Percentiles rank a stretch among this genome's conserved stretches.
Conservation (phyloP, 148 eudicot genomes). For the Polygonum maritimum region DNA sequence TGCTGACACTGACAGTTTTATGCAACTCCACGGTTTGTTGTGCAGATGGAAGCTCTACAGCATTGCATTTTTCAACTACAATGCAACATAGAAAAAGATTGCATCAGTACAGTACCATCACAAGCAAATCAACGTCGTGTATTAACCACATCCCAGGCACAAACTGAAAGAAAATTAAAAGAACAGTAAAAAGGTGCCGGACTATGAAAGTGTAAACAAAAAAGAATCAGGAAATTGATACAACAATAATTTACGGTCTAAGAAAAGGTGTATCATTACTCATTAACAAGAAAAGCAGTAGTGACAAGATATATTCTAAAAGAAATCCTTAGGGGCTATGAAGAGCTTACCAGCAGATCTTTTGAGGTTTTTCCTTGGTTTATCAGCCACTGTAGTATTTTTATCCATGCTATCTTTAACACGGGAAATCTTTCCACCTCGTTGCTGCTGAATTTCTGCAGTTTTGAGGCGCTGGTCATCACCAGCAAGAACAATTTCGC, state of each 20-base stretch:
- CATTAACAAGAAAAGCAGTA: too few relatives aligned
- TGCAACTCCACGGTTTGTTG: slow-evolving; percentile 14
- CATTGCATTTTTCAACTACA: slow-evolving; percentile 69
- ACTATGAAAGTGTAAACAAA: neutral
- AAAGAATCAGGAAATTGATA: neutral
- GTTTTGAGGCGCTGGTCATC: slow-evolving; percentile 14
- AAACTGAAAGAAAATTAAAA: neutral
- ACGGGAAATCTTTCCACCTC: slow-evolving; percentile 13
- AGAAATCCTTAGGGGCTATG: neutral
- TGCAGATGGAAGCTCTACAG: slow-evolving; percentile 23
- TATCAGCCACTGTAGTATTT: slow-evolving; percentile 18
- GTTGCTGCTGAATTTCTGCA: slow-evolving; percentile 5
- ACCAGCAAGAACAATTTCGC: slow-evolving; percentile 21
- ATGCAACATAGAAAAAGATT: neutral
- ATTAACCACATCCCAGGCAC: neutral
- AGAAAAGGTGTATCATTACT: neutral
- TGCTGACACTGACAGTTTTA: slow-evolving; percentile 19
- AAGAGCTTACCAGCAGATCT: slow-evolving; percentile 28
- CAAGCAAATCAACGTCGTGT: neutral
- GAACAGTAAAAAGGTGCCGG: neutral
- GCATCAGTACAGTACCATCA: slow-evolving; percentile 5
- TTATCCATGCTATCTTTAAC: slow-evolving; percentile 3
- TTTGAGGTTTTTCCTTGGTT: slow-evolving; percentile 37
- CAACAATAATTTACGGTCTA: neutral
- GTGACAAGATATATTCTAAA: neutral